A percentile compares a stretch with the other conserved stretches of the same genome.
Evolutionary conservation across 441 rosid species (phyloP).

Genomic region (Pelargonium citronellum): DNA sequence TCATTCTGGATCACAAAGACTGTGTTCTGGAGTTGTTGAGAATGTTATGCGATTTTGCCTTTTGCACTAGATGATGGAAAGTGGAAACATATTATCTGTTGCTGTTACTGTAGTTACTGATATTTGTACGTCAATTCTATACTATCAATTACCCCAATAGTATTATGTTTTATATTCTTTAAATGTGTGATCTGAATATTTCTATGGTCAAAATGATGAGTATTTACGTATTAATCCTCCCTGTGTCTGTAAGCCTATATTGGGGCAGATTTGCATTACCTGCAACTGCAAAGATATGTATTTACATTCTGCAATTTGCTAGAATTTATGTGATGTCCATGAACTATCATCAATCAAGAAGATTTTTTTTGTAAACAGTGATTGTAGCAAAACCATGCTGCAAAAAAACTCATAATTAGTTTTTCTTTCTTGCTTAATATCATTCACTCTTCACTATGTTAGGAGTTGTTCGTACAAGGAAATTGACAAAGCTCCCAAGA

Average conservation of each 20-base stretch:
- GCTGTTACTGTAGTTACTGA: background rate
- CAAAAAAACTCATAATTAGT: background rate
- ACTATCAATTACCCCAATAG: background rate
- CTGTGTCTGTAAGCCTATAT: too few relatives aligned
- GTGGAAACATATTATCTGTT: background rate
- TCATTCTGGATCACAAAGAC: background rate
- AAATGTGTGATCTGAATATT: background rate
- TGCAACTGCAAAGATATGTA: too few relatives aligned
- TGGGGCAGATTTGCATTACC: too few relatives aligned
- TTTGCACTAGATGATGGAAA: background rate
- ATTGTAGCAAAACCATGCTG: background rate
- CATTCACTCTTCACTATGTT: background rate
- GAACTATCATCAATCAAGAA: too few relatives aligned
- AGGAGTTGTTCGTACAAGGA: constrained; percentile 45
- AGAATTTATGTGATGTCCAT: too few relatives aligned
- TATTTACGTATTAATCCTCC: too few relatives aligned
- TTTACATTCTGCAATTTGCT: too few relatives aligned
- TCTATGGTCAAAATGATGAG: background rate
- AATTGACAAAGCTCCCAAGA: constrained; percentile 40
- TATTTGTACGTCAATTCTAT: background rate
- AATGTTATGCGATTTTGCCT: background rate
- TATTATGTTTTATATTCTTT: background rate
- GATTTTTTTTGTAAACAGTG: background rate
- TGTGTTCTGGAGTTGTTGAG: background rate
- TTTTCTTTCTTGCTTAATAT: background rate